Evolutionary conservation across 768 basidiomycete genomes (phyloP), one percentile per base, ranked within the genome.

Genomic region (button mushroom (Agaricus bisporus)): DNA sequence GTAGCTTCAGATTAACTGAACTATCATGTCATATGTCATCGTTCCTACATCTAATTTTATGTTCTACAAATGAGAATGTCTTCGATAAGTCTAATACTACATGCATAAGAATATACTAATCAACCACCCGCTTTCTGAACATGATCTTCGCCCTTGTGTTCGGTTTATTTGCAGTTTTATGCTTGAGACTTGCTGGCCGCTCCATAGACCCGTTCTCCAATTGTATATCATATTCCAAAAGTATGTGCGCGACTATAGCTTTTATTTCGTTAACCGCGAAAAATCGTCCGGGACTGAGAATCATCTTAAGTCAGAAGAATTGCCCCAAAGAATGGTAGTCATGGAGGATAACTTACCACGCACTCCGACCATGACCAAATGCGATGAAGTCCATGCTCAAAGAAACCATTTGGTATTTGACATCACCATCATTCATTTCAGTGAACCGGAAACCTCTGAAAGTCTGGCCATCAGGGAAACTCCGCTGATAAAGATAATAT

Each of bases 361-460:
- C 64, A 48, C 61, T 58, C 2, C 64, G 60, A 4, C 69, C 71
- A 49, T 66, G 44, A 12, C 71, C 69, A 54, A 70, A 71, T 4
- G 60, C 25, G 18, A 68, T 43, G 37, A 63, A 65, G 11, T 66
- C 64, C 2, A 48, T 47, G 17, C 57, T 56, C 6, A 66, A 56
- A 17, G 63, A 61, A 26, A 66, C 60, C 60, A 68, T 63, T 46
- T 66, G 63, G 43, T 68, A 63, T 46, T 64, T 67, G 46, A 56
- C 49, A 28, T 25, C 60, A 20, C 62, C 59, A 35, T 64, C 62
- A 29, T 64, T 56, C 58, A 66, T 60, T 1, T 66, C 59, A 15
- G 63, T 56, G 54, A 73, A 76, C 20, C 76, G 62, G 58, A 70
- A 72, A 0, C 70, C 69, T 15, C 73, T 69, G 56, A 79, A 78